These are phyloP conservation scores for Amanita subjunquillea DNA, from an alignment of 768 basidiomycete species.

Conservation along the genomic window DNA sequence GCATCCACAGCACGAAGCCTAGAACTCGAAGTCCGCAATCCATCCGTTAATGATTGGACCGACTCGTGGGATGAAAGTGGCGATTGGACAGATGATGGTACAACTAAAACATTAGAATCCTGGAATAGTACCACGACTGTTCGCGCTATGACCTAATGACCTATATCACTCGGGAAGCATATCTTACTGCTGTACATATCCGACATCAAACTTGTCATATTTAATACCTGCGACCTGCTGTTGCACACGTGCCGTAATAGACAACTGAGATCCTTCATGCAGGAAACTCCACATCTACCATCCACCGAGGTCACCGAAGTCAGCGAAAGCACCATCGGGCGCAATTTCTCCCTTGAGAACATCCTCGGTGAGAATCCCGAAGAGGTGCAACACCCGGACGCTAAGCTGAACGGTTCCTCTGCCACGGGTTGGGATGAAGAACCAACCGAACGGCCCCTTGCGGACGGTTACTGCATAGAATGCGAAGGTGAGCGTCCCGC, in stretches of 20 bases:
- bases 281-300: not conserved
- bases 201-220: not conserved
- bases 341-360: constrained; percentile 52
- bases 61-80: constrained; percentile 42
- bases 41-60: constrained; percentile 27
- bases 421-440: constrained; percentile 65
- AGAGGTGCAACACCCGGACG: constrained; percentile 40
- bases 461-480: constrained; percentile 70
- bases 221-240: too few species aligned
- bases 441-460: constrained; percentile 29
- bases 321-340: not conserved
- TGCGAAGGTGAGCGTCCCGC: constrained; percentile 58
- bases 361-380: constrained; percentile 61
- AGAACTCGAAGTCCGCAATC: constrained; percentile 1
- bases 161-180: not conserved
- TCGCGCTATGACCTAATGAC: not conserved
- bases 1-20: not conserved
- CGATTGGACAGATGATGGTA: constrained; percentile 37
- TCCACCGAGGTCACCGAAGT: not conserved
- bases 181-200: not conserved
- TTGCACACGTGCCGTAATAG: constrained; percentile 5
- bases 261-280: not conserved
- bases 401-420: constrained; percentile 22
- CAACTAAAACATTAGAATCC: not conserved
- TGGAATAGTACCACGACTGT: constrained; percentile 4